Base-by-base conservation (phyloP, 1,284 basidiomycete species). In the Pulveroboletus ridleyi region DNA sequence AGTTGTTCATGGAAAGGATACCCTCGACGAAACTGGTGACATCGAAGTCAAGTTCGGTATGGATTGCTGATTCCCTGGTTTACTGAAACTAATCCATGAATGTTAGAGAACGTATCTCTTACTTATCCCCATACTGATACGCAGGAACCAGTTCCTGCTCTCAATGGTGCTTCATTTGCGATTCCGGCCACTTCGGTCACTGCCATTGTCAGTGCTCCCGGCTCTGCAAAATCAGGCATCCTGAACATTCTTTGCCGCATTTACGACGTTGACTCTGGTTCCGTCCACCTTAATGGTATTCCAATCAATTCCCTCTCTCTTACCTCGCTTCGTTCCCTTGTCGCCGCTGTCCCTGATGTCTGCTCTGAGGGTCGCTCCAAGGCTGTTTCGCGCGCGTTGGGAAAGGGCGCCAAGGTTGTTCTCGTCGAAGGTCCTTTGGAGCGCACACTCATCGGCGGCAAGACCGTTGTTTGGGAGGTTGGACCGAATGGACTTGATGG, bases 221-320 rank as follows among this genome's bases (percentile, higher is more conserved):
- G 92, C 8, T 82, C 90, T 18, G 91, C 93, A 50, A 95, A 95
- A 76, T 92, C 90, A 13, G 95, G 95, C 1, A 86, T 96, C 62
- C 79, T 95, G 62, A 89, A 94, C 22, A 83, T 95, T 56, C 82
- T 98, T 20, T 97, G 94, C 76, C 86, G 95, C 56, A 95, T 98
- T 80, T 96, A 97, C 76, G 95, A 97, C 72, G 83, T 95, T 25
- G 83, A 85, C 62, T 92, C 92, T 44, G 83, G 90, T 67, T 82
- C 88, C 42, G 92, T 94, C 69, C 77, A 87, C 59, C 89, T 96
- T 67, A 94, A 97, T 72, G 94, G 92, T 3, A 85, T 91, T 72
- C 93, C 97, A 71, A 91, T 98, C 64, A 85, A 91, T 46, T 89
- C 95, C 68, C 86, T 97, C 18, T 95, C 94, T 0, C 94, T 96